Percentiles rank a stretch among this genome's conserved stretches.
Conservation (phyloP, 805 yeast genomes). For the Nakazawaea pomicola region DNA sequence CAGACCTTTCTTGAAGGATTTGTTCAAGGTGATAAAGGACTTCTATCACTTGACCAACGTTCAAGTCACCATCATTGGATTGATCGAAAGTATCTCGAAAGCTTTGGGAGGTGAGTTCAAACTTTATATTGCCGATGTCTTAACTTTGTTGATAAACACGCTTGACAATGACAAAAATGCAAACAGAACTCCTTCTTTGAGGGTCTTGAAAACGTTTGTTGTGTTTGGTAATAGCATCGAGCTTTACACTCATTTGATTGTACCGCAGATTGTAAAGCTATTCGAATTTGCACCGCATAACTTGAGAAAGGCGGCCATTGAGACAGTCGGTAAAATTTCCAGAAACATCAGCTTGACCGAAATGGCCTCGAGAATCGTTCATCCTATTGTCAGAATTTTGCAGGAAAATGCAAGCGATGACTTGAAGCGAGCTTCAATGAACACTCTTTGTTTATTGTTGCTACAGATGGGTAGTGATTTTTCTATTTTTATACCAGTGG, state of each 20-base stretch:
- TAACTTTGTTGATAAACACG: slow-evolving; percentile 71
- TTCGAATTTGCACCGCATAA: slow-evolving; percentile 66
- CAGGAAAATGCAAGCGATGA: slow-evolving; percentile 45
- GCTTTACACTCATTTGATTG: slow-evolving; percentile 78
- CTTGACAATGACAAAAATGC: slow-evolving; percentile 68
- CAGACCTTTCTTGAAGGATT: slow-evolving; percentile 71
- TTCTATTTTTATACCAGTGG: slow-evolving; percentile 78
- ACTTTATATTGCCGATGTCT: slow-evolving; percentile 68
- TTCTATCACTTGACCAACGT: slow-evolving; percentile 59
- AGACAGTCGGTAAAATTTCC: slow-evolving; percentile 77
- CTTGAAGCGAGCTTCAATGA: slow-evolving; percentile 60
- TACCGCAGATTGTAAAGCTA: slow-evolving; percentile 81
- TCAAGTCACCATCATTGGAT: slow-evolving; percentile 72
- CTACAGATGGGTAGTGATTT: slow-evolving; percentile 83
- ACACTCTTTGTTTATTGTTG: slow-evolving; percentile 71
- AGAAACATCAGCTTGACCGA: slow-evolving; percentile 70
- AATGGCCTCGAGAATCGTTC: slow-evolving; percentile 86
- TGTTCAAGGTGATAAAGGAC: slow-evolving; percentile 71
- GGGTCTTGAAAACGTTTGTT: slow-evolving; percentile 77
- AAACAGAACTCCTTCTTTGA: slow-evolving; percentile 56
- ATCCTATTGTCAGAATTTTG: slow-evolving; percentile 74
- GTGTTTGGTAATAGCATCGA: slow-evolving; percentile 85
- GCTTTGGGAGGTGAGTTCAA: slow-evolving; percentile 93
- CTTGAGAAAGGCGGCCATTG: slow-evolving; percentile 69
- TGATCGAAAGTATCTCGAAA: slow-evolving; percentile 78